Evolutionary conservation across 768 basidiomycete species (phyloP).

Genomic region (Agaricus bisporus): DNA sequence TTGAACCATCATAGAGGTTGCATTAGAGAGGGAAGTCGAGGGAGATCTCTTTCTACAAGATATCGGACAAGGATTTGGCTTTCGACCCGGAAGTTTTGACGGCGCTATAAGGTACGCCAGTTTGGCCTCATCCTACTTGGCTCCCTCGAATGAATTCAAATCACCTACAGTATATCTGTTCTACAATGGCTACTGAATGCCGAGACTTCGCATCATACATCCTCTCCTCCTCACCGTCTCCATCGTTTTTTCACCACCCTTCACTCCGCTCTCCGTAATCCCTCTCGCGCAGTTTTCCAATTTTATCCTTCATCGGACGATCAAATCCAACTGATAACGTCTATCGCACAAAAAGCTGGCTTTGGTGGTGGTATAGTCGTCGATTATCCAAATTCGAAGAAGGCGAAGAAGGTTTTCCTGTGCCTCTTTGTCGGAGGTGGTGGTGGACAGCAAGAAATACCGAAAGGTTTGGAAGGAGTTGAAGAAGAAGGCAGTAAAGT

Average conservation of each 20-base stretch:
- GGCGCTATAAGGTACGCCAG: slow-evolving; percentile 83
- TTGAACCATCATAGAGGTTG: slow-evolving; percentile 64
- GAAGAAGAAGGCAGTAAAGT: slow-evolving; percentile 51
- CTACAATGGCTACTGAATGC: slow-evolving; percentile 98
- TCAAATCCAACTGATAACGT: slow-evolving; percentile 92
- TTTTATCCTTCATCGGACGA: slow-evolving; percentile 98
- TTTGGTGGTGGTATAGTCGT: slow-evolving; percentile 96
- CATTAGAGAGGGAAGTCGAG: slow-evolving; percentile 90
- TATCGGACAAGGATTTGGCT: slow-evolving; percentile 97
- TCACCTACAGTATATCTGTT: slow-evolving; percentile 78
- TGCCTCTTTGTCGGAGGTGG: slow-evolving; percentile 88
- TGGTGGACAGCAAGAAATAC: slow-evolving; percentile 57
- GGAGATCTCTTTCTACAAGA: slow-evolving; percentile 97
- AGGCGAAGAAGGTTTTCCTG: slow-evolving; percentile 91
- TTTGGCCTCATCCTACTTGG: not conserved
- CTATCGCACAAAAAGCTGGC: slow-evolving; percentile 87
- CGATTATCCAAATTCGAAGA: slow-evolving; percentile 96
- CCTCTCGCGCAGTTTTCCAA: slow-evolving; percentile 82
- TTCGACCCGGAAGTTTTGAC: slow-evolving; percentile 94
- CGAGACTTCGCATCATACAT: slow-evolving; percentile 84
- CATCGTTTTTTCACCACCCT: slow-evolving; percentile 91
- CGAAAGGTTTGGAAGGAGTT: slow-evolving; percentile 71
- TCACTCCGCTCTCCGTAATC: slow-evolving; percentile 79
- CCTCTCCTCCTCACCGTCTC: slow-evolving; percentile 81
- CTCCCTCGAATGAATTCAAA: not conserved